These are phyloP conservation scores for Mortierella claussenii DNA, from an alignment of 192 early-diverging fungal genomes.

Conservation along the genomic window DNA sequence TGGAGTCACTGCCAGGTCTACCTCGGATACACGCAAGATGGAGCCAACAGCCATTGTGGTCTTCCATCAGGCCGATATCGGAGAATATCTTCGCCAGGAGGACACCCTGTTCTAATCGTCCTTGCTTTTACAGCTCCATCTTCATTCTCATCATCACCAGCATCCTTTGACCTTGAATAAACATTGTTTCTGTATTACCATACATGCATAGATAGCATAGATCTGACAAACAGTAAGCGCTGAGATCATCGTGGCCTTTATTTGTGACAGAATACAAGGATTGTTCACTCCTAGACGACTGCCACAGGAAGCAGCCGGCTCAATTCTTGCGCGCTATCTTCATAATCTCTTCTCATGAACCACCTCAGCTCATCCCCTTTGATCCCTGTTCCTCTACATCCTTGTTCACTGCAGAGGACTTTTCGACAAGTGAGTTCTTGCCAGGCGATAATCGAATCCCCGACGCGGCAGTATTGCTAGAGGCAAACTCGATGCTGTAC, in stretches of 20 bases:
- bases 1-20: constrained; percentile 95
- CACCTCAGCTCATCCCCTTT: neutral
- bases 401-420: neutral
- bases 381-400: neutral
- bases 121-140: neutral
- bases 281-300: too few species aligned
- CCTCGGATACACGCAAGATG: constrained; percentile 89
- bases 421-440: constrained; percentile 5
- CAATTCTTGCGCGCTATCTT: constrained; percentile 14
- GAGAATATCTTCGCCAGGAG: constrained; percentile 92
- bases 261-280: too few species aligned
- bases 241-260: too few species aligned
- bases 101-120: constrained; percentile 79
- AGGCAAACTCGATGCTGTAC: constrained; percentile 25
- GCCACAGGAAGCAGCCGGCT: too few species aligned
- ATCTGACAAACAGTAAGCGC: too few species aligned
- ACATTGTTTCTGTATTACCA: too few species aligned
- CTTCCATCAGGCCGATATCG: constrained; percentile 98
- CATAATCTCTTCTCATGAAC: constrained; percentile 13
- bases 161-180: too few species aligned
- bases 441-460: neutral
- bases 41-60: constrained; percentile 95
- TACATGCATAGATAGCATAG: too few species aligned
- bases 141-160: neutral
- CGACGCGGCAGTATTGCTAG: too few species aligned